phyloP scores from a whole-genome alignment of 2,329 filamentous ascomycete genomes.

The Talaromyces piceae region DNA sequence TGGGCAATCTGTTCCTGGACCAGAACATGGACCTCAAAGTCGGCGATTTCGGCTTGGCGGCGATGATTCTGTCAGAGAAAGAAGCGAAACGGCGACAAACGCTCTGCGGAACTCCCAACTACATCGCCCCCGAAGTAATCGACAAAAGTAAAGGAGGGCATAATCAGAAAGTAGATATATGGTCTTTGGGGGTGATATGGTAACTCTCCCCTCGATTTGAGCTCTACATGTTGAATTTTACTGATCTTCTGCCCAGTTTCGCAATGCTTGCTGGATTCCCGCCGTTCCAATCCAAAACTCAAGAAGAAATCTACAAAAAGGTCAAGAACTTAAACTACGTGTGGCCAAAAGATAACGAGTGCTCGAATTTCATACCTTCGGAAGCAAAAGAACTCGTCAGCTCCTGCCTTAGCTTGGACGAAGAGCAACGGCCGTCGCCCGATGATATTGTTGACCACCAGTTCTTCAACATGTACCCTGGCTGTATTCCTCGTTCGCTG shows the following conservation, averaged over 20 bases:
- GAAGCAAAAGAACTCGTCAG: slow-evolving; percentile 43
- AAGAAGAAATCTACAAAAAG: slow-evolving; percentile 46
- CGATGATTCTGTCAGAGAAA: slow-evolving; percentile 80
- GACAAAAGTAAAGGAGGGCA: slow-evolving; percentile 92
- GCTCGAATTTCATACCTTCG: slow-evolving; percentile 40
- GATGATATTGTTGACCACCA: slow-evolving; percentile 44
- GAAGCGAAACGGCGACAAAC: slow-evolving; percentile 84
- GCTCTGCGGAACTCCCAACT: slow-evolving; percentile 94
- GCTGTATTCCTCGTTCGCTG: slow-evolving; percentile 39
- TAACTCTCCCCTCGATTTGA: slow-evolving; percentile 43
- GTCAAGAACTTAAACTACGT: slow-evolving; percentile 41
- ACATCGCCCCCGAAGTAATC: slow-evolving; percentile 93
- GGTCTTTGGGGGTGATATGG: slow-evolving; percentile 97
- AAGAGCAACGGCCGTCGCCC: slow-evolving; percentile 42
- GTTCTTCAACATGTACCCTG: slow-evolving; percentile 45
- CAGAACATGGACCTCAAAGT: slow-evolving; percentile 95
- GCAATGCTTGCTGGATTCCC: slow-evolving; percentile 95
- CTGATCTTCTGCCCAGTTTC: slow-evolving; percentile 51
- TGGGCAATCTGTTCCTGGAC: slow-evolving; percentile 95
- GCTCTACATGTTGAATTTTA: slow-evolving; percentile 7
- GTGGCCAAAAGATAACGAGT: slow-evolving; percentile 41
- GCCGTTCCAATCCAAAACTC: slow-evolving; percentile 75
- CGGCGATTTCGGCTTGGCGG: slow-evolving; percentile 92
- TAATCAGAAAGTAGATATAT: slow-evolving; percentile 96
- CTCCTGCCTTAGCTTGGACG: slow-evolving; percentile 40